phyloP scores from a whole-genome alignment of 805 yeast genomes.

The Candida chauliodis region DNA sequence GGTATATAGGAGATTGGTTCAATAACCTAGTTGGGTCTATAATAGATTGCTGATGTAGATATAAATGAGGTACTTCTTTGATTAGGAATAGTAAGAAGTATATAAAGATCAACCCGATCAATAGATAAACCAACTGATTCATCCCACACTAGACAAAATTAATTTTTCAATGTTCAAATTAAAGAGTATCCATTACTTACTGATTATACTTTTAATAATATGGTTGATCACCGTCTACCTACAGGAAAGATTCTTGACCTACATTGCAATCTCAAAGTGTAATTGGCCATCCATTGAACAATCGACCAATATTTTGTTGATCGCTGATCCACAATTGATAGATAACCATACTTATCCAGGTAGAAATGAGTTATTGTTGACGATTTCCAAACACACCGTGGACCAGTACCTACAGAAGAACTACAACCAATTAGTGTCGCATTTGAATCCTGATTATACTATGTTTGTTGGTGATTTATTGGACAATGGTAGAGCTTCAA shows the following conservation, averaged over 20 bases:
- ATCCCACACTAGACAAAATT: background rate
- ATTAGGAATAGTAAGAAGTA: slow-evolving; percentile 26
- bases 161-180: slow-evolving; percentile 16
- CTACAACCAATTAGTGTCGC: slow-evolving; percentile 28
- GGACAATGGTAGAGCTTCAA: slow-evolving; percentile 38
- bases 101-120: slow-evolving; percentile 17
- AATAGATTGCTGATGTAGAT: slow-evolving; percentile 61
- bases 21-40: slow-evolving; percentile 59
- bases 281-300: slow-evolving; percentile 20
- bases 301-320: slow-evolving; percentile 27
- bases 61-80: slow-evolving; percentile 56
- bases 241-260: slow-evolving; percentile 33
- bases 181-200: slow-evolving; percentile 25
- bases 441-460: slow-evolving; percentile 33
- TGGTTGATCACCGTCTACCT: slow-evolving; percentile 31
- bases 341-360: slow-evolving; percentile 45
- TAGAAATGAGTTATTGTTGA: slow-evolving; percentile 26
- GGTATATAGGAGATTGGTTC: slow-evolving; percentile 71
- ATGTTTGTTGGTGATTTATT: slow-evolving; percentile 41
- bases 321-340: slow-evolving; percentile 45
- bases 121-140: background rate
- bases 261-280: slow-evolving; percentile 23
- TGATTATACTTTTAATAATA: slow-evolving; percentile 17
- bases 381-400: slow-evolving; percentile 38
- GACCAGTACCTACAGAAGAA: slow-evolving; percentile 37